Base-by-base conservation (phyloP, 192 early-diverging fungal genomes). In the Fimicolochytrium jonesii region DNA sequence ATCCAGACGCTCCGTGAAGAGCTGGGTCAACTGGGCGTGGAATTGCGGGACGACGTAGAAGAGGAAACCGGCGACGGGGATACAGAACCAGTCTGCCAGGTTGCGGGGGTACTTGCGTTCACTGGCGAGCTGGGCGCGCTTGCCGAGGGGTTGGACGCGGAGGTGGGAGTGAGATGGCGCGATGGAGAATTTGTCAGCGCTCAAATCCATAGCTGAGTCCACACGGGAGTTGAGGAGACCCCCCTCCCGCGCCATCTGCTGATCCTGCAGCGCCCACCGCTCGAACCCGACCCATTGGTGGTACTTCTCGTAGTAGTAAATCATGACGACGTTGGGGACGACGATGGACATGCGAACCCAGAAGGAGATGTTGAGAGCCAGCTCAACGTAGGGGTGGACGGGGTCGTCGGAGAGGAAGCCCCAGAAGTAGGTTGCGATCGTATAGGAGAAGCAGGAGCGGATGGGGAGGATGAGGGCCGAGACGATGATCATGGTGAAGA, bases 301-400 rank as follows among this genome's bases (percentile, higher is more conserved):
- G 66, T 81, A 81, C 51, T 73, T 61, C 61, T 81, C 79, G 57
- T 81, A 81, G 52, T 68, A 81, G 35, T 46, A 76, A 47, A 72
- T 67, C 43, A 71, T 74, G 29, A 70, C 22, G 36, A 74, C 70
- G 59, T 74, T 77, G 48, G 68, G 69, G 6, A 81, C 23, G 37
- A 73, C 54, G 55, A 71, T 64, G 13, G 51, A 43, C 43, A 73
- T 53, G n/a, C 74, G 68, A 3, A 75, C 44, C 70, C 65, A 81
- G 66, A 58, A 65, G 48, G 43, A 72, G 9, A 48, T 35, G 54
- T 60, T 68, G 26, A 70, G 37, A 20, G 67, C 49, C 17, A 67
- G 49, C 32, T 72, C 55, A 43, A 71, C 71, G 58, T 47, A 71
- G 0, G 57, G 66, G 61, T 73, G 73, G 6, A 73, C 70, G n/a